Percentiles rank a stretch among this genome's conserved stretches.
Evolutionary conservation across 2,329 filamentous ascomycete genomes (phyloP).

Genomic region (Scedosporium dehoogii): DNA sequence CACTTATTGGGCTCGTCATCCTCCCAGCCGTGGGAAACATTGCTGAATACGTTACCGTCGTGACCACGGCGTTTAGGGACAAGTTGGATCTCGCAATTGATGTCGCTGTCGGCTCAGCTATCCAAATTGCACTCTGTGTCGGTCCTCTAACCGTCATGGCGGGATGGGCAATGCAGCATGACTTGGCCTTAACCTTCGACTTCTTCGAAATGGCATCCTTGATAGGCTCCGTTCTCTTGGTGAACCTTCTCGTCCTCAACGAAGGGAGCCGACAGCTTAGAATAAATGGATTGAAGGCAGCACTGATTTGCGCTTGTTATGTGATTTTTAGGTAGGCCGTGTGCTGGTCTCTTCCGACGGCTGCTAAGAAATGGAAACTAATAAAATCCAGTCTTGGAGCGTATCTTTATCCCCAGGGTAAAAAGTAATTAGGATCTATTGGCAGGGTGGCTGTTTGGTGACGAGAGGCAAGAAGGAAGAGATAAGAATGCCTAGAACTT

Average conservation of each 20-base stretch:
- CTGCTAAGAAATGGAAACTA: too few species aligned
- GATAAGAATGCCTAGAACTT: too few species aligned
- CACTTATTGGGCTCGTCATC: constrained; percentile 51
- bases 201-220: constrained; percentile 66
- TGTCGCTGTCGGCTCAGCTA: constrained; percentile 49
- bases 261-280: constrained; percentile 58
- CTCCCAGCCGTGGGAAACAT: constrained; percentile 54
- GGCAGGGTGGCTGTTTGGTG: too few species aligned
- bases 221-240: constrained; percentile 60
- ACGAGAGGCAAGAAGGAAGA: too few species aligned
- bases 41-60: constrained; percentile 52
- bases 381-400: too few species aligned
- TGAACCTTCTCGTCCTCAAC: constrained; percentile 67
- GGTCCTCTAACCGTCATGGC: constrained; percentile 50
- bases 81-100: constrained; percentile 54
- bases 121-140: constrained; percentile 53
- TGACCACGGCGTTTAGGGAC: constrained; percentile 47
- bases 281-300: constrained; percentile 30
- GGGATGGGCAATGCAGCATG: constrained; percentile 44
- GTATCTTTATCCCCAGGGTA: too few species aligned
- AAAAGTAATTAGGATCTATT: too few species aligned
- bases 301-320: too few species aligned
- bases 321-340: too few species aligned
- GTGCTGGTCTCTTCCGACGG: too few species aligned
- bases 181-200: constrained; percentile 61